Evolutionary conservation across 495 filamentous ascomycete species (phyloP).

Genomic region (Neurospora sp.): DNA sequence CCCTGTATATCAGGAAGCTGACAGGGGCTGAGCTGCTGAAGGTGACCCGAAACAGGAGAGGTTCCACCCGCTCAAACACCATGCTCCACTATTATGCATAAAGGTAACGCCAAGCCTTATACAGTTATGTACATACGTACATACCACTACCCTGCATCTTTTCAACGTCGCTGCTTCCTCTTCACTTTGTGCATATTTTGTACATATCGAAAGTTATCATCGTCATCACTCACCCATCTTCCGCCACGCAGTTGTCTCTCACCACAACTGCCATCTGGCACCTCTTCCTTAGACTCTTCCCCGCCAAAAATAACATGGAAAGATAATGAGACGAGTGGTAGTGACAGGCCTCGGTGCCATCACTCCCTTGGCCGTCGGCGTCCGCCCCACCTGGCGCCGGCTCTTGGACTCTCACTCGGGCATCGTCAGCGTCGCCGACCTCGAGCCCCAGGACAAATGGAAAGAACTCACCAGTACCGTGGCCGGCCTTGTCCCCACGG

Average conservation of each 20-base stretch:
- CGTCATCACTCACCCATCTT: neutral
- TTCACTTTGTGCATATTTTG: neutral
- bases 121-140: neutral
- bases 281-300: neutral
- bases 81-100: neutral
- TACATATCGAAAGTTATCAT: neutral
- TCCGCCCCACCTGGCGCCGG: conserved; percentile 67
- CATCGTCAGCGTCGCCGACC: conserved; percentile 55
- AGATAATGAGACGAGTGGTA: conserved; percentile 78
- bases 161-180: neutral
- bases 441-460: conserved; percentile 44
- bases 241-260: neutral
- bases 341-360: conserved; percentile 90
- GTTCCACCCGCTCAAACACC: neutral
- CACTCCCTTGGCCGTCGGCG: conserved; percentile 79
- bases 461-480: conserved; percentile 68
- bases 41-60: neutral
- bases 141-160: neutral
- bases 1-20: neutral
- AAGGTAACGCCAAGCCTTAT: neutral
- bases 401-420: conserved; percentile 73
- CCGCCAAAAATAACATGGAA: conserved; percentile 7
- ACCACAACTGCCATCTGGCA: neutral
- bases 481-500: conserved; percentile 64
- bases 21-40: neutral